phyloP scores from a whole-genome alignment of 768 basidiomycete species.

The Boletellus ananiceps region DNA sequence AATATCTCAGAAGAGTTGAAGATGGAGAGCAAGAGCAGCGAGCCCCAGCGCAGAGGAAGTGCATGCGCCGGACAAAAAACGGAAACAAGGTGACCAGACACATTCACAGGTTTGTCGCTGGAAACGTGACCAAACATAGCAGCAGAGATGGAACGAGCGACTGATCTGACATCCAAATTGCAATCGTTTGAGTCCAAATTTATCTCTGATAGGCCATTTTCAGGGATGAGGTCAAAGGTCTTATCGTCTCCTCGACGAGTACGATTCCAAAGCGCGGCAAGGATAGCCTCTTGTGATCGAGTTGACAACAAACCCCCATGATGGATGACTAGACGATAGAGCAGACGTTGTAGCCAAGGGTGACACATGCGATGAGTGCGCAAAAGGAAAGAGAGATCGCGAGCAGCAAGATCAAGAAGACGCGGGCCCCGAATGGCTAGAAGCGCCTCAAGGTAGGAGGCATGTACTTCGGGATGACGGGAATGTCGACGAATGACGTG shows the following conservation, averaged over 20 bases:
- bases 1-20: slow-evolving; percentile 11
- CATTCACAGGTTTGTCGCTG: background rate
- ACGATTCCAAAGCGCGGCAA: slow-evolving; percentile 36
- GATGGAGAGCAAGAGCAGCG: slow-evolving; percentile 38
- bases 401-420: slow-evolving; percentile 31
- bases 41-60: slow-evolving; percentile 39
- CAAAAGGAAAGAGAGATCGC: slow-evolving; percentile 34
- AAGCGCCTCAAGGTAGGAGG: slow-evolving; percentile 43
- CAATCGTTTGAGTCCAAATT: background rate
- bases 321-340: slow-evolving; percentile 38
- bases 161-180: slow-evolving; percentile 5
- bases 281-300: slow-evolving; percentile 30
- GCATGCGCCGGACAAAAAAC: slow-evolving; percentile 30
- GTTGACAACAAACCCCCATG: slow-evolving; percentile 23
- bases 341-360: slow-evolving; percentile 34
- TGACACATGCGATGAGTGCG: slow-evolving; percentile 31
- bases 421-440: slow-evolving; percentile 26
- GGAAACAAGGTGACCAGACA: slow-evolving; percentile 5
- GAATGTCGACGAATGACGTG: slow-evolving; percentile 35
- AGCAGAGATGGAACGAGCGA: slow-evolving; percentile 14
- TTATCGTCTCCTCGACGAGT: slow-evolving; percentile 6
- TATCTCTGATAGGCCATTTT: background rate
- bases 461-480: slow-evolving; percentile 41
- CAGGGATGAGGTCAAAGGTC: background rate
- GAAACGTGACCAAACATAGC: slow-evolving; percentile 4